Base-by-base conservation (phyloP, 2,329 filamentous ascomycete genomes). In the Neocucurbitaria cava region DNA sequence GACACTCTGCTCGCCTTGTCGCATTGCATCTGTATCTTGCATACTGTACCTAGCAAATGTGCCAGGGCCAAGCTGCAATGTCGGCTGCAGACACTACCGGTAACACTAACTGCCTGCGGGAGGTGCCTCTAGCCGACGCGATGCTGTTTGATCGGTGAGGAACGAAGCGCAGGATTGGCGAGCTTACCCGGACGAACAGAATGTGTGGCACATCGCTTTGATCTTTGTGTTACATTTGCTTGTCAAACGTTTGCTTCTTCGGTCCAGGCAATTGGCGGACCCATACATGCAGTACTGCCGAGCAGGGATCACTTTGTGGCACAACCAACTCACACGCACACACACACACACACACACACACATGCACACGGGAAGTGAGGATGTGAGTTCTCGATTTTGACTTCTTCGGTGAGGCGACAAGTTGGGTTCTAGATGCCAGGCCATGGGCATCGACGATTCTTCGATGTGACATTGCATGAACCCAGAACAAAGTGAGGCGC, bases 91-190 rank as follows among this genome's bases (percentile, higher is more conserved):
- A n/a, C n/a, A n/a, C n/a, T n/a, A n/a, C n/a, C n/a, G n/a, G n/a
- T n/a, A n/a, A n/a, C 26, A 44, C 15, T 31, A 15, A 35, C 31
- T 35, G 35, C 46, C 46, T 52, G 49, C 53, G 59, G 61, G 61
- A 60, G 18, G 51, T 52, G 56, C 59, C 56, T 62, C 53, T 57
- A 57, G 49, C 59, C 61, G 55, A 59, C 46, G 50, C 47, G 42
- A 58, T 33, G 39, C 47, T 35, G 30, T 39, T 33, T 56, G 46
- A 56, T 56, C 57, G 57, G 57, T 59, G 53, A 56, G 53, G 42
- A 30, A 46, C 10, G 41, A 43, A 18, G 41, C 41, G 15, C 24
- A 18, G 41, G 23, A 43, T 43, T 43, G 41, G 41, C 41, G 41
- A 28, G n/a, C 13, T 24, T 24, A 28, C 17, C 15, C 41, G 24